Evolutionary conservation across 2,329 filamentous ascomycete species (phyloP), one percentile per base, ranked within the genome.

Genomic region (Teratosphaeria viscida): DNA sequence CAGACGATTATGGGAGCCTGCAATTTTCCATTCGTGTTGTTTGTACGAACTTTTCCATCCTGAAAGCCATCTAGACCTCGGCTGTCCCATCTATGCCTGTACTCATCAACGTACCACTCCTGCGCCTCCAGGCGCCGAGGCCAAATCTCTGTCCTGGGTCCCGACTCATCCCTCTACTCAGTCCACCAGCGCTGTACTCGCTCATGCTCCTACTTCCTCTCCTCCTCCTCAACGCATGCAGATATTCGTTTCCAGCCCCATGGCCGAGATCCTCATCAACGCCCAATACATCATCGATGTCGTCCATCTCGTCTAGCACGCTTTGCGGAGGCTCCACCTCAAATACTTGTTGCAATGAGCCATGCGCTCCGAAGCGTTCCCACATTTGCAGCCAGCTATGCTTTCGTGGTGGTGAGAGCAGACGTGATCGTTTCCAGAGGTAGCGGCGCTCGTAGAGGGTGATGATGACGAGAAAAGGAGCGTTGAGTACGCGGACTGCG

Each of bases 331-430:
- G 86, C 49, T 87, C 80, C 29, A 86, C 79, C 57, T 90, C 85
- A 63, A 91, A 91, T 1, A 90, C 88, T 11, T 85, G 82, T 54
- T 87, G 82, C 37, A 91, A 78, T 68, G 90, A 87, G 23, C 85
- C 82, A 70, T 90, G 86, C 8, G 84, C 85, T 6, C 85, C 87
- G 68, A 91, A 83, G 54, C 82, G 80, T 65, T 85, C 82, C 83
- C 85, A 89, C 67, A 88, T 87, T 63, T 66, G 66, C 62, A 75
- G 73, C 62, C 74, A 78, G 6, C 71, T 72, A 35, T 74, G 73
- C 61, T 75, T 75, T 4, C 73, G 69, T 4, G 72, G 73, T 0
- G 75, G 72, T 0, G 65, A 64, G 60, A 73, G 43, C 62, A 68
- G 58, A 29, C 68, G 65, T 34, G 71, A 70, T 32, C 69, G 68